phyloP scores from a whole-genome alignment of 1,284 basidiomycete genomes.

The Trichosporon sp. region DNA sequence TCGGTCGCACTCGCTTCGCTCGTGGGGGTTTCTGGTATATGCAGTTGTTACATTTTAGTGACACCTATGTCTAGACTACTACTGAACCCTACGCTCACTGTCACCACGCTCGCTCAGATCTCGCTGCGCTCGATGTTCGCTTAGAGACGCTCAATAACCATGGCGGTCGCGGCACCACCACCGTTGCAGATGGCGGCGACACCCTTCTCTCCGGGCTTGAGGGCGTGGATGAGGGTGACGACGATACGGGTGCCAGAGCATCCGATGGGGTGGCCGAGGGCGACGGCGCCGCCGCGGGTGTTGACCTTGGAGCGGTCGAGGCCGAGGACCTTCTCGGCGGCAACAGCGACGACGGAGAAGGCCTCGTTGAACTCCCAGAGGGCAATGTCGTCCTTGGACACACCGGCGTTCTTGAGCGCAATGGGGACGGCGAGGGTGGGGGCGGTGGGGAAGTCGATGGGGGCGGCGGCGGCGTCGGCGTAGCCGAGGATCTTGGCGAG shows the following conservation, averaged over 20 bases:
- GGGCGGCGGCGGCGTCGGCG: slow-evolving; percentile 94
- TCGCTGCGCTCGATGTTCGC: neutral
- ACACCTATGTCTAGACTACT: slow-evolving; percentile 19
- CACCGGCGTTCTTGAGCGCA: slow-evolving; percentile 83
- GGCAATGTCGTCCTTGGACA: slow-evolving; percentile 81
- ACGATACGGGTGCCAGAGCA: slow-evolving; percentile 94
- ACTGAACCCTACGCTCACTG: neutral
- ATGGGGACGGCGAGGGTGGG: slow-evolving; percentile 88
- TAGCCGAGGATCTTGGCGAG: slow-evolving; percentile 89
- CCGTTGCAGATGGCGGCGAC: slow-evolving; percentile 98
- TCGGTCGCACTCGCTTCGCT: neutral
- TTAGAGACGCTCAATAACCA: slow-evolving; percentile 82
- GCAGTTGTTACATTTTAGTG: slow-evolving; percentile 15
- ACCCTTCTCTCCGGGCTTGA: slow-evolving; percentile 95
- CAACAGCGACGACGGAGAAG: slow-evolving; percentile 90
- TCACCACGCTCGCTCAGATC: neutral
- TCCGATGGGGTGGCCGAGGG: slow-evolving; percentile 90
- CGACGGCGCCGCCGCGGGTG: slow-evolving; percentile 88
- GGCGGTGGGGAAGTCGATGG: slow-evolving; percentile 95
- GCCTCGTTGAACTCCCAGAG: slow-evolving; percentile 98
- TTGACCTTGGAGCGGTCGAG: slow-evolving; percentile 90
- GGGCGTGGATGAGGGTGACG: slow-evolving; percentile 86
- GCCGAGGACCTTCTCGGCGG: slow-evolving; percentile 84
- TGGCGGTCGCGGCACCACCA: slow-evolving; percentile 87
- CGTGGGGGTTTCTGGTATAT: neutral